Base-by-base conservation (phyloP, 2,329 filamentous ascomycete genomes). In the Setomelanomma holmii region DNA sequence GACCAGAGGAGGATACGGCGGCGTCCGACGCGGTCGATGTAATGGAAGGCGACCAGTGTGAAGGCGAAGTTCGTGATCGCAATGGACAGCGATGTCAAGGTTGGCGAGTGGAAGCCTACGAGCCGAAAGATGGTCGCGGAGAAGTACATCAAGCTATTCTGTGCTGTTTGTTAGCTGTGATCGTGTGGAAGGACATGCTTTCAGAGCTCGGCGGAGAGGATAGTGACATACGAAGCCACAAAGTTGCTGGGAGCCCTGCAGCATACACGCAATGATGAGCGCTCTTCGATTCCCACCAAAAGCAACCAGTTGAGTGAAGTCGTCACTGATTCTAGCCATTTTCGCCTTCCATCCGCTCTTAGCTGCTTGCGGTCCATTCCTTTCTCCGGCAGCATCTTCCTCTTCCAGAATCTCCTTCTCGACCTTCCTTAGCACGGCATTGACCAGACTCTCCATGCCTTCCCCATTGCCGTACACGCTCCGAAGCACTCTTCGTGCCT, bases 221-320 rank as follows among this genome's bases (percentile, higher is more conserved):
- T 36, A 19, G 16, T 19, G n/a, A 64, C 71, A 58, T 66, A 75
- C 72, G 55, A 77, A 77, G 17, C 75, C 92, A 66, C 90, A 95
- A 1, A 96, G 82, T 72, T 98, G 93, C 75, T 97, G 93, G 5
- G 96, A 78, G 0, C 87, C 91, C 68, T 97, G 93, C 2, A 97
- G 80, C 58, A 95, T 83, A 75, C 92, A 96, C 1, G 93, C 91
- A 69, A 97, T 95, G 0, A 84, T 84, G 68, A 97, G 75, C 0
- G 93, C 93, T 54, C 91, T 84, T 45, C 88, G 79, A 64, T 91
- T 89, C 50, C 84, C 75, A 5, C 68, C 72, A 1, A 75, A 61
- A 7, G 54, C 40, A 17, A 76, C 24, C 5, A 79, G 66, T 60
- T 84, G 83, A 14, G 74, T 71, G 43, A 88, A 73, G 40, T 87